Evolutionary conservation across 2,329 filamentous ascomycete species (phyloP), one percentile per base, ranked within the genome.

Genomic region (Fusarium buharicum): DNA sequence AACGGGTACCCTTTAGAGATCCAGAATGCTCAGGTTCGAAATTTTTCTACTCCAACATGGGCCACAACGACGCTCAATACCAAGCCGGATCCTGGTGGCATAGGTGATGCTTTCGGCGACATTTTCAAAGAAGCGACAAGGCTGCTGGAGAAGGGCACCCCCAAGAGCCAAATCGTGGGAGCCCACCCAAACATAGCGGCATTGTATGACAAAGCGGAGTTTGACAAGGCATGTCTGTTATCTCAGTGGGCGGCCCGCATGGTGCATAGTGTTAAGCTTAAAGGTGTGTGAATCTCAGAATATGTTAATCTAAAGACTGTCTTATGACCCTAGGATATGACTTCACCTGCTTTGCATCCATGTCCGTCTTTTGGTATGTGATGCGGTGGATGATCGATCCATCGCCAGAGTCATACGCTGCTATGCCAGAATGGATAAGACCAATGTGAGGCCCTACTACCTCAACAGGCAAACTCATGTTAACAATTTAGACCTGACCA

Each of bases 361-460:
- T 61, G 58, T 52, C 39, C 7, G 2, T 61, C 0, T 62, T 61
- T 4, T 61, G 58, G 58, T 58, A 58, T 6, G 18, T 61, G 16
- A 61, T 61, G 58, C 41, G 58, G 6, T 61, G 58, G 58, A 62
- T 59, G 46, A 45, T 62, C 1, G 3, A 39, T 2, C 59, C 59
- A 0, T 45, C 59, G 0, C 53, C 59, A 1, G 59, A 59, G 5
- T 47, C 59, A 6, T 63, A 62, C 12, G 45, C 46, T 1, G 53
- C 46, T 2, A 54, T 62, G 37, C 52, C 59, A 1, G 59, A 45
- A 54, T 62, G 59, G 59, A 62, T 63, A 1, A 46, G 59, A n/a
- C 59, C 59, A 8, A 39, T 31, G 59, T 62, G 0, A 37, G 46
- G 3, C 3, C 1, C 1, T 0, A 4, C 5, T n/a, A 3, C 9